These are phyloP conservation scores for Hypericum perforatum DNA, from an alignment of 345 rosid genomes.

Conservation along the genomic window DNA sequence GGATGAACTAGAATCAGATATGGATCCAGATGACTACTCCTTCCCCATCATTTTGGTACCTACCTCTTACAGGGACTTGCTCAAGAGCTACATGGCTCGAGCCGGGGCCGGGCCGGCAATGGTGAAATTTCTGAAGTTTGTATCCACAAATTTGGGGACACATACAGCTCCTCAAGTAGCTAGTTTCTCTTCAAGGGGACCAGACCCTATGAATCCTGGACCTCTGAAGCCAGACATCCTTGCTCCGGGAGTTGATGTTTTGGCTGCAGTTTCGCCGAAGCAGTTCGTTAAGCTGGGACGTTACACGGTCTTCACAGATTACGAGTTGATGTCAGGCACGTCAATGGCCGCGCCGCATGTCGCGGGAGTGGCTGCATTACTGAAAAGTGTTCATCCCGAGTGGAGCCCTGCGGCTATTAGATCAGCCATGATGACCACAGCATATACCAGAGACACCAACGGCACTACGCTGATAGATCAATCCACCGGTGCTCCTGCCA, in stretches of 20 bases:
- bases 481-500: slow-evolving; percentile 6
- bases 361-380: slow-evolving; percentile 18
- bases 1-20: slow-evolving; percentile 4
- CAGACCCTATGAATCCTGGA: slow-evolving; percentile 30
- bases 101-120: slow-evolving; percentile 7
- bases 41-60: slow-evolving; percentile 21
- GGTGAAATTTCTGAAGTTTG: slow-evolving; percentile 22
- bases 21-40: slow-evolving; percentile 11
- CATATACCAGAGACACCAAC: slow-evolving; percentile 22
- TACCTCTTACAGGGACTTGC: slow-evolving; percentile 5
- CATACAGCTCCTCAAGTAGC: slow-evolving; percentile 53
- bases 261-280: slow-evolving; percentile 27
- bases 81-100: slow-evolving; percentile 9
- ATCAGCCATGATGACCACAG: slow-evolving; percentile 21
- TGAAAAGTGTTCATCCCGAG: slow-evolving; percentile 13
- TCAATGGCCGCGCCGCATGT: slow-evolving; percentile 17
- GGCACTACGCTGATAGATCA: slow-evolving; percentile 16
- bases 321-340: slow-evolving; percentile 28
- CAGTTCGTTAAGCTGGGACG: slow-evolving; percentile 15
- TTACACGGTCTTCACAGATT: slow-evolving; percentile 25
- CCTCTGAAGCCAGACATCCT: slow-evolving; percentile 35
- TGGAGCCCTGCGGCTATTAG: slow-evolving; percentile 17
- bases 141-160: slow-evolving; percentile 19
- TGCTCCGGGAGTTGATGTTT: slow-evolving; percentile 37
- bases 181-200: slow-evolving; percentile 59